These are phyloP conservation scores for Serendipita indica DNA, from an alignment of 768 basidiomycete species.

Conservation along the genomic window DNA sequence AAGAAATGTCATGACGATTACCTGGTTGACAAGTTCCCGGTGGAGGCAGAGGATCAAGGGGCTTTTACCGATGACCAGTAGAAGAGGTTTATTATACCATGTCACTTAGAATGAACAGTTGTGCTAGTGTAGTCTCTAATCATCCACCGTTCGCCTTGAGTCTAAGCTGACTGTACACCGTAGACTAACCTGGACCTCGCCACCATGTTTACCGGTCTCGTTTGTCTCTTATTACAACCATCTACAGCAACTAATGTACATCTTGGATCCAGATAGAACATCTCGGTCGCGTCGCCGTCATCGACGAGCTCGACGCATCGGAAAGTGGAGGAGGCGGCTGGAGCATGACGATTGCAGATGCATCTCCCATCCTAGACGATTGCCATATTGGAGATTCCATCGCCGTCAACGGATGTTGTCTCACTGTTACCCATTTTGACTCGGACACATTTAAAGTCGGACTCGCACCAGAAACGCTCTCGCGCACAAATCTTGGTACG, in stretches of 20 bases:
- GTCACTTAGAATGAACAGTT: no score
- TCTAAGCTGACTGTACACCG: no score
- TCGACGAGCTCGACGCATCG: conserved; percentile 29
- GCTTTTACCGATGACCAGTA: no score
- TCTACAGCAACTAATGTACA: conserved; percentile 7
- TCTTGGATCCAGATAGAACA: conserved; percentile 62
- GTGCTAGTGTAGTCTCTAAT: no score
- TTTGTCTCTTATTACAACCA: neutral
- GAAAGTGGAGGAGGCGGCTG: conserved; percentile 56
- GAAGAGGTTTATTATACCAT: no score
- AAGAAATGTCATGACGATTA: no score
- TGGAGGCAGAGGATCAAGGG: no score
- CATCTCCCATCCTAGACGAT: conserved; percentile 63
- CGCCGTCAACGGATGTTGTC: conserved; percentile 71
- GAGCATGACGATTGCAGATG: conserved; percentile 59
- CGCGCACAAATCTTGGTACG: conserved; percentile 78
- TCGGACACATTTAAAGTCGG: conserved; percentile 81
- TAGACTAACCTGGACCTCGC: no score
- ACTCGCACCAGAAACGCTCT: conserved; percentile 89
- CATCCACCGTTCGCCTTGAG: no score
- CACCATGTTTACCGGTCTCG: conserved; percentile 22
- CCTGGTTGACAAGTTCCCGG: no score
- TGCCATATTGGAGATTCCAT: conserved; percentile 93
- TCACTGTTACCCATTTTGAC: conserved; percentile 84
- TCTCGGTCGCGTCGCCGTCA: conserved; percentile 54